Evolutionary conservation across 345 rosid genomes (phyloP).

Genomic region (Citrus sp.): DNA sequence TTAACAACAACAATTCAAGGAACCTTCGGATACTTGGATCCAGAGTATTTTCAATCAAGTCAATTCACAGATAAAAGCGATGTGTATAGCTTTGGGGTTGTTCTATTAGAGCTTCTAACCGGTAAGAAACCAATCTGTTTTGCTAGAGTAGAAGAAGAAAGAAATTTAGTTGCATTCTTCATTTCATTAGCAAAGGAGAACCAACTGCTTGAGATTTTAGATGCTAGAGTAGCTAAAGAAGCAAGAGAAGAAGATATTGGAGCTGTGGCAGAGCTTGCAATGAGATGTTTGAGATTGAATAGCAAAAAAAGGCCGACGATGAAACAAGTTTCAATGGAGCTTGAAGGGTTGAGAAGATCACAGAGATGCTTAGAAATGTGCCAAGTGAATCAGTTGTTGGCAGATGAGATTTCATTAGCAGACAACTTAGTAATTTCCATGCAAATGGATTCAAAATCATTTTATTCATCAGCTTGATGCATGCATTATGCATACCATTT

Average conservation of each 20-base stretch:
- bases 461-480: neutral
- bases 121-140: constrained; percentile 12
- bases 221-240: neutral
- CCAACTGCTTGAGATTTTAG: neutral
- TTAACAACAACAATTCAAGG: too few species aligned
- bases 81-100: too few species aligned
- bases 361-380: neutral
- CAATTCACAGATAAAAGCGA: too few species aligned
- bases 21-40: too few species aligned
- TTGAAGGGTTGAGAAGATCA: too few species aligned
- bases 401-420: neutral
- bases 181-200: neutral
- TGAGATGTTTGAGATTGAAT: too few species aligned
- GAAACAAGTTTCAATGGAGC: too few species aligned
- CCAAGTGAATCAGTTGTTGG: neutral
- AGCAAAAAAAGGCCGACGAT: too few species aligned
- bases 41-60: too few species aligned
- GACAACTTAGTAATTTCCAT: neutral
- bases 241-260: too few species aligned
- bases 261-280: too few species aligned
- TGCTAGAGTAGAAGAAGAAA: neutral
- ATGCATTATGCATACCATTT: neutral
- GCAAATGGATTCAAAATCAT: neutral
- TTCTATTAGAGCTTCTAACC: constrained; percentile 8
- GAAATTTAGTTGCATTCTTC: neutral